Percentiles rank a stretch among this genome's conserved stretches.
Conservation (phyloP, 1,284 basidiomycete species). For the Papiliotrema nemorosa region DNA sequence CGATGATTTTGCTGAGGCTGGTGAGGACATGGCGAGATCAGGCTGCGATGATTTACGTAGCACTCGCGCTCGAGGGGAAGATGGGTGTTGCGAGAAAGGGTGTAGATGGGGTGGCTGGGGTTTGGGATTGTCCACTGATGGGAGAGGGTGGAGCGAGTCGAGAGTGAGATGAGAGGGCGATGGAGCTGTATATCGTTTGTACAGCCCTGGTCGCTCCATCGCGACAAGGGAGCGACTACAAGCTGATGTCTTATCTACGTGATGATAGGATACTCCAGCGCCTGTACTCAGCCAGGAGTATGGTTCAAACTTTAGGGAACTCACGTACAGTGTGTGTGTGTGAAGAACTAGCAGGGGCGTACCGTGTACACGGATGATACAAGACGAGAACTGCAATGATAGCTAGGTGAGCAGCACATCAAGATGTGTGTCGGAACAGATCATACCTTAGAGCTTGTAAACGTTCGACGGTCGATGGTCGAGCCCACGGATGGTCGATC, state of each 20-base stretch:
- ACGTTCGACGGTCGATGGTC: not conserved
- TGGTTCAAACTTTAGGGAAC: too few relatives aligned
- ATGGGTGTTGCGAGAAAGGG: not conserved
- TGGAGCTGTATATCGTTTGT: not conserved
- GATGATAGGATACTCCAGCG: too few relatives aligned
- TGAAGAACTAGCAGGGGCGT: too few relatives aligned
- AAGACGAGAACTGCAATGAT: too few relatives aligned
- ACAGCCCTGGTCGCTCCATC: not conserved
- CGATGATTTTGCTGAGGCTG: not conserved
- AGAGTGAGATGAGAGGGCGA: not conserved
- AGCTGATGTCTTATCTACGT: too few relatives aligned
- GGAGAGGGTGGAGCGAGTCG: not conserved
- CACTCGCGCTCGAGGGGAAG: not conserved
- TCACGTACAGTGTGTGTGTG: too few relatives aligned
- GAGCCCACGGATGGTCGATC: not conserved
- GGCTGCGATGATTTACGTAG: conserved; percentile 1
- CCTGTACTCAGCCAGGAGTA: too few relatives aligned
- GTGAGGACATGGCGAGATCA: not conserved
- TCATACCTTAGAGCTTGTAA: too few relatives aligned
- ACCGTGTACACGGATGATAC: too few relatives aligned
- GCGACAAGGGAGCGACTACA: not conserved
- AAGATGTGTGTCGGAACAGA: too few relatives aligned
- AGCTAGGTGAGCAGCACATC: too few relatives aligned
- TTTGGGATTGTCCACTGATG: not conserved
- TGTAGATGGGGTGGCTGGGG: not conserved